Conservation (phyloP, 2,329 filamentous ascomycete species). For the Onygenales sp. region DNA sequence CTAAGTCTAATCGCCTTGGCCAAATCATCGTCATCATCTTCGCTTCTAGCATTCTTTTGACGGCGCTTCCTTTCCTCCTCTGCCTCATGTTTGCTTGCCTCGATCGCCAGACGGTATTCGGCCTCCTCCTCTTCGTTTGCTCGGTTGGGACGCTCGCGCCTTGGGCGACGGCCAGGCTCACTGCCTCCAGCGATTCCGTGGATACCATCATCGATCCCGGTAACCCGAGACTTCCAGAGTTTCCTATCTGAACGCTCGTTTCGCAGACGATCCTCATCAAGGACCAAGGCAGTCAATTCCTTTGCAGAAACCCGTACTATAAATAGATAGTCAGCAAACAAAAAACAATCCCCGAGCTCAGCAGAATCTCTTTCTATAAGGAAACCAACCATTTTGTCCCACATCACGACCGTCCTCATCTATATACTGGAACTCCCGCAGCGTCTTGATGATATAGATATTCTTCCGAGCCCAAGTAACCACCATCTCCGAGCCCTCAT, state of each 20-base stretch:
- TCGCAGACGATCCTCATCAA: slow-evolving; percentile 87
- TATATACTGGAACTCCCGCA: slow-evolving; percentile 93
- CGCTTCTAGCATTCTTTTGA: slow-evolving; percentile 39
- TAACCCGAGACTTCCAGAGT: slow-evolving; percentile 93
- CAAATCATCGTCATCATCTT: slow-evolving; percentile 75
- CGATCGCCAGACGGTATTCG: slow-evolving; percentile 81
- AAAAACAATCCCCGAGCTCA: neutral
- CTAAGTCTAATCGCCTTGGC: slow-evolving; percentile 93
- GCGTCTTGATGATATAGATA: slow-evolving; percentile 96
- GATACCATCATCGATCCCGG: slow-evolving; percentile 71
- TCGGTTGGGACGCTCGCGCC: slow-evolving; percentile 40
- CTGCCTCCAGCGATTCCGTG: slow-evolving; percentile 33
- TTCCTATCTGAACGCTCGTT: slow-evolving; percentile 85
- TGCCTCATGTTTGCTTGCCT: slow-evolving; percentile 90
- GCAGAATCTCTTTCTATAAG: neutral
- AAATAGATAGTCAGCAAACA: slow-evolving; percentile 1
- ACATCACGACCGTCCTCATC: slow-evolving; percentile 95
- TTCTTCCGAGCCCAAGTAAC: slow-evolving; percentile 98
- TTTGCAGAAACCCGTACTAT: slow-evolving; percentile 91
- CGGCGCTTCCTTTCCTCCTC: slow-evolving; percentile 75
- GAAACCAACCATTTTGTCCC: slow-evolving; percentile 76
- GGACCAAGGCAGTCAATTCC: slow-evolving; percentile 81
- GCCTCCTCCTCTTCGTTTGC: slow-evolving; percentile 72
- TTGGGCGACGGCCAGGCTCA: slow-evolving; percentile 30
- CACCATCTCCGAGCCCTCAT: slow-evolving; percentile 91